Percentiles rank a stretch among this genome's conserved stretches.
Evolutionary conservation across 2,329 filamentous ascomycete genomes (phyloP).

Genomic region (Calonectria honghensis): DNA sequence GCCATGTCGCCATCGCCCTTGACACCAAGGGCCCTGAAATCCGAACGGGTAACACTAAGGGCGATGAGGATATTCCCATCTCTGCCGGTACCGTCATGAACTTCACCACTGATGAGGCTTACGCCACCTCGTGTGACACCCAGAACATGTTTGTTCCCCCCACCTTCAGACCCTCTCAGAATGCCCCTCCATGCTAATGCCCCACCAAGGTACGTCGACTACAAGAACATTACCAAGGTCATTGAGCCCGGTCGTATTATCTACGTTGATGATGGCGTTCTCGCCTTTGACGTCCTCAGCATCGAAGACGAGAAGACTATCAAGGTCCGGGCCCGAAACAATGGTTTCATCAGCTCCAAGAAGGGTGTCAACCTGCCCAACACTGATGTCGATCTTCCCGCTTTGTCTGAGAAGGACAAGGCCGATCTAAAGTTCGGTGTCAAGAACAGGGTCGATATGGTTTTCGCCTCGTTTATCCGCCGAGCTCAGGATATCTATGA

Average conservation of each 20-base stretch:
- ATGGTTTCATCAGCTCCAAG: constrained; percentile 98
- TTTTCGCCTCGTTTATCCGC: constrained; percentile 99
- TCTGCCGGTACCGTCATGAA: constrained; percentile 89
- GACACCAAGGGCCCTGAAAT: constrained; percentile 81
- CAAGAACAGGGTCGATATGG: constrained; percentile 99
- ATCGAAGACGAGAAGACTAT: constrained; percentile 93
- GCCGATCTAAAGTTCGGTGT: constrained; percentile 95
- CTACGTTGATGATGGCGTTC: constrained; percentile 98
- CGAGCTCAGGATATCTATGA: constrained; percentile 93
- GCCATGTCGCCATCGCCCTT: constrained; percentile 95
- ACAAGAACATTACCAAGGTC: constrained; percentile 99
- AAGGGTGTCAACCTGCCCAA: constrained; percentile 99
- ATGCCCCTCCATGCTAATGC: constrained; percentile 34
- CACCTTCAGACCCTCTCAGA: constrained; percentile 6
- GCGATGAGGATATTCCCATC: constrained; percentile 93
- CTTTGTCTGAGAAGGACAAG: constrained; percentile 99
- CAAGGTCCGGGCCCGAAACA: constrained; percentile 92
- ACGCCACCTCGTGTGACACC: constrained; percentile 87
- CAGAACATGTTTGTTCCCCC: constrained; percentile 88
- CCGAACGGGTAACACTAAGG: constrained; percentile 81
- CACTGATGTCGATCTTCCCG: constrained; percentile 98
- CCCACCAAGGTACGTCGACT: constrained; percentile 89
- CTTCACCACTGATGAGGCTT: constrained; percentile 97
- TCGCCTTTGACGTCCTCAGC: constrained; percentile 94
- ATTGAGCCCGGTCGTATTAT: constrained; percentile 93